A percentile compares a stretch with the other conserved stretches of the same genome.
Evolutionary conservation across 2,329 filamentous ascomycete genomes (phyloP).

Genomic region (Colletotrichum sp.): DNA sequence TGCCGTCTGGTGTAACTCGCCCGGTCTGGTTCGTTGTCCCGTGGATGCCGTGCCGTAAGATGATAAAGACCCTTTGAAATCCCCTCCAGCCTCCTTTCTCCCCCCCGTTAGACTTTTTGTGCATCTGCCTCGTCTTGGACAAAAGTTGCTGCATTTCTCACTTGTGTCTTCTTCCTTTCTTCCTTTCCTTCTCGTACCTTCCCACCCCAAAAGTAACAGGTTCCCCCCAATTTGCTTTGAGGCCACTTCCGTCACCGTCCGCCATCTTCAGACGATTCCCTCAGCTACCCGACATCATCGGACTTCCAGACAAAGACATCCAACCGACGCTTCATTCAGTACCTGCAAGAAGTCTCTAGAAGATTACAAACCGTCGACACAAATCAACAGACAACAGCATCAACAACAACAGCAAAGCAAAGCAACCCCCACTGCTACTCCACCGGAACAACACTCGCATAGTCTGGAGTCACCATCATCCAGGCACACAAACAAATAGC

Average conservation of each 20-base stretch:
- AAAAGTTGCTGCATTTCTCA: neutral
- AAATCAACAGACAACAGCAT: too few species aligned
- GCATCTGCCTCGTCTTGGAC: conserved; percentile 9
- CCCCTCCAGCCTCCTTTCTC: neutral
- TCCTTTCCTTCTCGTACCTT: neutral
- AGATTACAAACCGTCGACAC: neutral
- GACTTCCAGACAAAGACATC: neutral
- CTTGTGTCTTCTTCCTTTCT: neutral
- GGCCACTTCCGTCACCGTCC: neutral
- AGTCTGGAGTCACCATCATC: neutral
- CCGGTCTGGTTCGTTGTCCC: neutral
- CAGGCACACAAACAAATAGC: neutral
- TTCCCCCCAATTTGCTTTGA: neutral
- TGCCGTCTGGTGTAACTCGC: neutral
- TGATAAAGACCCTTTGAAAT: conserved; percentile 20
- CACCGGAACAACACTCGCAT: neutral
- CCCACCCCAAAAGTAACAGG: neutral
- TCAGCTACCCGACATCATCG: neutral
- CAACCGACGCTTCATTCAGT: neutral
- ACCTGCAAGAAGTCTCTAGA: neutral
- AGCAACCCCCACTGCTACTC: neutral
- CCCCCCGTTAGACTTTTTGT: neutral
- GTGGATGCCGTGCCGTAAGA: conserved; percentile 9
- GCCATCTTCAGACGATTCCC: neutral
- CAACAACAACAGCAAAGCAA: neutral